These are phyloP conservation scores for Sporothrix mexicana DNA, from an alignment of 2,329 filamentous ascomycete genomes.

Conservation along the genomic window DNA sequence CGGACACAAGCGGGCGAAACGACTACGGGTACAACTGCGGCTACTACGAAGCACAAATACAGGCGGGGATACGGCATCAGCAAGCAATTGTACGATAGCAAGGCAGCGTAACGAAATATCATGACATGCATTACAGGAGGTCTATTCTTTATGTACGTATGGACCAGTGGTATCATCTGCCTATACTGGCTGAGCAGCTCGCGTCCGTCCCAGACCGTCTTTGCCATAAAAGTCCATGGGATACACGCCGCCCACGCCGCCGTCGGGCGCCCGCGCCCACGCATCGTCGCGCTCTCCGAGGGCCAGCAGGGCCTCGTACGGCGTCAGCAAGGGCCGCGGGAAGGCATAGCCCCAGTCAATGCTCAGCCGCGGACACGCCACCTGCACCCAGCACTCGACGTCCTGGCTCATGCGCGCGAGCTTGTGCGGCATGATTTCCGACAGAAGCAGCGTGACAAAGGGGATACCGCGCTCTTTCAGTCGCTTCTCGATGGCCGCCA, in stretches of 20 bases:
- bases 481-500: slow-evolving; percentile 81
- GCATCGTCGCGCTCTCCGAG: slow-evolving; percentile 74
- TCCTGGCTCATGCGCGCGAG: slow-evolving; percentile 84
- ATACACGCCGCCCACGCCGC: slow-evolving; percentile 76
- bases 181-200: slow-evolving; percentile 43
- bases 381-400: slow-evolving; percentile 97
- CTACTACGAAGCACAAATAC: neutral
- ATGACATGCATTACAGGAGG: slow-evolving; percentile 13
- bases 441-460: slow-evolving; percentile 83
- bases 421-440: slow-evolving; percentile 96
- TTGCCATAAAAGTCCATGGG: slow-evolving; percentile 99
- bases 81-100: slow-evolving; percentile 22
- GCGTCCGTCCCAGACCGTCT: slow-evolving; percentile 85
- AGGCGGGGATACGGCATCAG: slow-evolving; percentile 1
- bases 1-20: neutral
- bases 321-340: slow-evolving; percentile 82
- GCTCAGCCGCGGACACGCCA: slow-evolving; percentile 93
- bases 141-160: neutral
- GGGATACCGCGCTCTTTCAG: slow-evolving; percentile 75
- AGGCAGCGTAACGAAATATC: slow-evolving; percentile 21
- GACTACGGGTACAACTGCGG: neutral
- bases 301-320: slow-evolving; percentile 94
- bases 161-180: neutral
- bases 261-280: slow-evolving; percentile 54
- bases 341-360: slow-evolving; percentile 99